These are phyloP conservation scores for Picochlorum sp. DNA, from an alignment of 139 green algal genomes.

Conservation along the genomic window DNA sequence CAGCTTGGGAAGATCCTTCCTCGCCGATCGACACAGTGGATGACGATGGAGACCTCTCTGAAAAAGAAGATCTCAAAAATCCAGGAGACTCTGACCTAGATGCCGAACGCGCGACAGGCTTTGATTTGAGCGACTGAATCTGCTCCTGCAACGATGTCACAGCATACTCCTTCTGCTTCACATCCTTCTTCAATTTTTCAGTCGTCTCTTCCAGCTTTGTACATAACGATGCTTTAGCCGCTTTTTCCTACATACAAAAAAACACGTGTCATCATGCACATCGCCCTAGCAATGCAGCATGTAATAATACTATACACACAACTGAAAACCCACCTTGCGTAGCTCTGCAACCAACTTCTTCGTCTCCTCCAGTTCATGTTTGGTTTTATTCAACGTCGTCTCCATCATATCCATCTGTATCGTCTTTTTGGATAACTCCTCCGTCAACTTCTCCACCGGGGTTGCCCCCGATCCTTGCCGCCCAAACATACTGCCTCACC, in stretches of 20 bases:
- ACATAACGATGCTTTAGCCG: background rate
- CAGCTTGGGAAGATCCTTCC: background rate
- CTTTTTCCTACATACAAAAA: conserved; percentile 3
- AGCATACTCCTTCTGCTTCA: conserved; percentile 1
- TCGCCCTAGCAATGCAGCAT: too few relatives aligned
- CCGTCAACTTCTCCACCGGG: background rate
- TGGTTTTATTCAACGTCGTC: conserved; percentile 2
- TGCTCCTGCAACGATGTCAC: background rate
- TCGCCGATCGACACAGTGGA: too few relatives aligned
- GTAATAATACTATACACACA: too few relatives aligned
- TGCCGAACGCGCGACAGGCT: background rate
- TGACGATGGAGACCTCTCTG: too few relatives aligned
- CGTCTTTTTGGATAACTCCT: conserved; percentile 5
- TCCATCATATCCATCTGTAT: conserved; percentile 12
- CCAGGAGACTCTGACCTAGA: background rate
- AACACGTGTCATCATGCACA: background rate
- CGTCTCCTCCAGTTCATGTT: conserved; percentile 5
- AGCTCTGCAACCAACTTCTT: conserved; percentile 11
- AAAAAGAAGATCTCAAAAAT: too few relatives aligned
- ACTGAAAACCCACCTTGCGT: conserved; percentile 2
- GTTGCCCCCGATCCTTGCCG: background rate
- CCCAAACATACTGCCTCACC: background rate
- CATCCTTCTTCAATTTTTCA: background rate
- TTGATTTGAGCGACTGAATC: background rate
- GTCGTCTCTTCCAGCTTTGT: conserved; percentile 6